Evolutionary conservation across 139 green algal genomes (phyloP), one percentile per base, ranked within the genome.

Genomic region (Nannochloris sp.): DNA sequence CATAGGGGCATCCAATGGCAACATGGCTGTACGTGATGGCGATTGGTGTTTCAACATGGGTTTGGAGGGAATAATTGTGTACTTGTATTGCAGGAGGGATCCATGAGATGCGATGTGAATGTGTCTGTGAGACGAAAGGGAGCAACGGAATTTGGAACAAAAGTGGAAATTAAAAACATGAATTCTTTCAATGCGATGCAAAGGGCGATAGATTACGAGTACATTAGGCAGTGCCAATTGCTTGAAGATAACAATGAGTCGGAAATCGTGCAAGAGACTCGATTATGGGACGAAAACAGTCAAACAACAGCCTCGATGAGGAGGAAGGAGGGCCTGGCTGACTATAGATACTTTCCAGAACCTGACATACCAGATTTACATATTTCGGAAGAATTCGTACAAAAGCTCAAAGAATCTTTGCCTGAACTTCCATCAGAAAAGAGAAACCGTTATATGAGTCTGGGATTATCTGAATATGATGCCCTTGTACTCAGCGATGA

Each of bases 141-240:
- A 51, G 12, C 45, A 48, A 29, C 65, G 9, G 13, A 36, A 30
- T 87, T 96, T 62, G 92, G 92, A 40, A 98, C 91, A 50, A 96
- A 96, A 63, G 91, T 98, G 65, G 92, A 98, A 73, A 79, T 98
- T 59, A 98, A 98, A 73, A 98, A 98, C 81, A 95, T 98, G 88
- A 98, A 98, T 84, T 88, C 72, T 37, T 98, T 98, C 74, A 82
- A 65, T 64, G 90, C 89, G 66, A 97, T 98, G 83, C 82, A 93
- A 65, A 86, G 87, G 30, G 91, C 91, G 10, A 91, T 96, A 31
- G 88, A 97, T n/a, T 96, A 82, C 70, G 92, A 98, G 73, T 81
- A 95, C 8, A 70, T 81, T 16, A 77, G 92, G 1, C 78, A 97
- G 83, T 74, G 85, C 2, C 46, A 57, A 20, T 67, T 95, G 51